Evolutionary conservation across 202 grass and related monocot species (phyloP).

Genomic region (Musa balbisiana): DNA sequence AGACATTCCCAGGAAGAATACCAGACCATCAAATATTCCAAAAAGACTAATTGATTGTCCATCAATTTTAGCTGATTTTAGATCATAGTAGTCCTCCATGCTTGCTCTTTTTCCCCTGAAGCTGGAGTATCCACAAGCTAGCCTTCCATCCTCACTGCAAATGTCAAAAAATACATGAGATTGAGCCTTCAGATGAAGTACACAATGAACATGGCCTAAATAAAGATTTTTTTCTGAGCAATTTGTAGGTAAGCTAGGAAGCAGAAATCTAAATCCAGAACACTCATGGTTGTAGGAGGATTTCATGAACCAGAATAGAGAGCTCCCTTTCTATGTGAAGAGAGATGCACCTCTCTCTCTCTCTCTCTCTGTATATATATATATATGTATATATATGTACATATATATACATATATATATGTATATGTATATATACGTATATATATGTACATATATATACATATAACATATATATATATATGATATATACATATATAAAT

Average conservation of each 20-base stretch:
- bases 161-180: conserved; percentile 19
- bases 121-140: conserved; percentile 77
- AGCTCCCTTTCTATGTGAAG: background rate
- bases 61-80: conserved; percentile 49
- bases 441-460: too few relatives aligned
- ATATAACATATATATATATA: too few relatives aligned
- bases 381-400: too few relatives aligned
- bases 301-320: background rate
- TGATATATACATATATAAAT: too few relatives aligned
- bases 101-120: conserved; percentile 66
- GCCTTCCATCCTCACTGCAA: conserved; percentile 64
- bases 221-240: too few relatives aligned
- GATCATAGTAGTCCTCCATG: conserved; percentile 80
- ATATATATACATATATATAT: too few relatives aligned
- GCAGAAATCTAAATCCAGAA: background rate
- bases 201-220: background rate
- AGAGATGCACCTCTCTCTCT: background rate
- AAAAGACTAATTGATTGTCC: conserved; percentile 58
- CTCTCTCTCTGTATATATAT: too few relatives aligned
- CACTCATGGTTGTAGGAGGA: too few relatives aligned
- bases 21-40: conserved; percentile 80
- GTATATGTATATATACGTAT: too few relatives aligned
- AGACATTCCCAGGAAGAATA: conserved; percentile 20
- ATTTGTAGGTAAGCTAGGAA: background rate
- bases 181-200: conserved; percentile 10